A percentile compares a stretch with the other conserved stretches of the same genome.
phyloP scores from a whole-genome alignment of 768 basidiomycete species.

The Hypholoma sublateritium region DNA sequence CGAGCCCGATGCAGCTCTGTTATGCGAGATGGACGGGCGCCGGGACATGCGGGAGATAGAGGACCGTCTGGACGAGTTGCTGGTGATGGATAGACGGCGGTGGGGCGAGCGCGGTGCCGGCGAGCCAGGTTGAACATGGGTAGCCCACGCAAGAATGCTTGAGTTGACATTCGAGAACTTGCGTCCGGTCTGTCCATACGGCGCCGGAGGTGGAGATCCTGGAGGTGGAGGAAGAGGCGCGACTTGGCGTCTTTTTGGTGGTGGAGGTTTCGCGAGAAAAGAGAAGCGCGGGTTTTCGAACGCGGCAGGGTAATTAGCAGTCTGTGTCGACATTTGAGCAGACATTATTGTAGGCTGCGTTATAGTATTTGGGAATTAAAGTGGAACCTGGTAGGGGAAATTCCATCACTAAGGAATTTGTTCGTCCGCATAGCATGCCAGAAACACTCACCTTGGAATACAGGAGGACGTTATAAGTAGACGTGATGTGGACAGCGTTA shows the following conservation, averaged over 20 bases:
- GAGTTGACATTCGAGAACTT: slow-evolving; percentile 19
- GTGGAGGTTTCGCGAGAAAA: slow-evolving; percentile 42
- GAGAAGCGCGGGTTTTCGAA: slow-evolving; percentile 29
- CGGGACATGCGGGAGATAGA: slow-evolving; percentile 20
- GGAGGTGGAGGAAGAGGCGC: slow-evolving; percentile 25
- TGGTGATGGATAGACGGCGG: slow-evolving; percentile 28
- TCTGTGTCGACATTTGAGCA: slow-evolving; percentile 8
- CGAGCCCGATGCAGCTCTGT: slow-evolving; percentile 39
- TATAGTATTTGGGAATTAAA: neutral
- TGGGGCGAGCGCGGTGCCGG: slow-evolving; percentile 46
- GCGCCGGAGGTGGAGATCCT: slow-evolving; percentile 25
- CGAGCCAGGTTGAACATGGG: slow-evolving; percentile 68
- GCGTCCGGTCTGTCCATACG: neutral
- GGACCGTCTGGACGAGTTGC: slow-evolving; percentile 19
- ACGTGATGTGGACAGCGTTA: neutral
- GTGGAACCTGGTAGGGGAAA: neutral
- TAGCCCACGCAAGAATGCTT: slow-evolving; percentile 62
- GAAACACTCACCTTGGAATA: neutral
- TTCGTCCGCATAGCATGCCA: too few relatives aligned
- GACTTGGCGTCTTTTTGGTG: slow-evolving; percentile 30
- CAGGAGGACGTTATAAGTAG: neutral
- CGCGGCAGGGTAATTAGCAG: slow-evolving; percentile 11
- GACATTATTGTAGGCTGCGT: neutral
- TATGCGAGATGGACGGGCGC: slow-evolving; percentile 37
- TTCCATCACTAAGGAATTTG: neutral